Percentiles rank a stretch among this genome's conserved stretches.
Evolutionary conservation across 345 rosid species (phyloP).

Genomic region (Physaria fendleri): DNA sequence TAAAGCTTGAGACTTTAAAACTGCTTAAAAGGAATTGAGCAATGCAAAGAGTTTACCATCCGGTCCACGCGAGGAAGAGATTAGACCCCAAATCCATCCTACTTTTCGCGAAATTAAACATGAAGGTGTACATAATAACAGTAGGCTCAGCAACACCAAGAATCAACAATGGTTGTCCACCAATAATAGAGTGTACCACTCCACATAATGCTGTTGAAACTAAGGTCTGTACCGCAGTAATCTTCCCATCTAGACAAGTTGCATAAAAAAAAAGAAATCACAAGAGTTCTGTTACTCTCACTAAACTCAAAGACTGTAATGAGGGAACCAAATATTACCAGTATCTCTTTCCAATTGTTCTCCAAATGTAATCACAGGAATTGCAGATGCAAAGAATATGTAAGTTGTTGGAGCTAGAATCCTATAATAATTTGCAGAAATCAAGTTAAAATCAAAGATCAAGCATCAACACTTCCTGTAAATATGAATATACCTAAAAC

Average conservation of each 20-base stretch:
- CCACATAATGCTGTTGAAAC: slow-evolving; percentile 94
- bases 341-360: slow-evolving; percentile 88
- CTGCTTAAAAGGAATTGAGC: neutral
- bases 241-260: slow-evolving; percentile 57
- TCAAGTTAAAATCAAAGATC: neutral
- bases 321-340: slow-evolving; percentile 33
- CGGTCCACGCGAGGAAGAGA: slow-evolving; percentile 91
- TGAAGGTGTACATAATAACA: slow-evolving; percentile 90
- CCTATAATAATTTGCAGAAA: slow-evolving; percentile 29
- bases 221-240: slow-evolving; percentile 88
- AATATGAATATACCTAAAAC: slow-evolving; percentile 50
- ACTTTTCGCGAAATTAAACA: slow-evolving; percentile 83
- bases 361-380: slow-evolving; percentile 91
- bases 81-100: slow-evolving; percentile 68
- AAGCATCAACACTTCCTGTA: neutral
- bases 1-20: neutral
- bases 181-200: slow-evolving; percentile 69
- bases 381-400: slow-evolving; percentile 93
- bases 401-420: slow-evolving; percentile 95
- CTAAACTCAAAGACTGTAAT: neutral
- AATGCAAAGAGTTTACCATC: slow-evolving; percentile 52
- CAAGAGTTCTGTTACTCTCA: slow-evolving; percentile 4
- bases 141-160: slow-evolving; percentile 99
- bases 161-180: slow-evolving; percentile 89
- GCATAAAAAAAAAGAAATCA: slow-evolving; percentile 14